Base-by-base conservation (phyloP, 176 grass and related monocot genomes). In the Olyra latifolia region DNA sequence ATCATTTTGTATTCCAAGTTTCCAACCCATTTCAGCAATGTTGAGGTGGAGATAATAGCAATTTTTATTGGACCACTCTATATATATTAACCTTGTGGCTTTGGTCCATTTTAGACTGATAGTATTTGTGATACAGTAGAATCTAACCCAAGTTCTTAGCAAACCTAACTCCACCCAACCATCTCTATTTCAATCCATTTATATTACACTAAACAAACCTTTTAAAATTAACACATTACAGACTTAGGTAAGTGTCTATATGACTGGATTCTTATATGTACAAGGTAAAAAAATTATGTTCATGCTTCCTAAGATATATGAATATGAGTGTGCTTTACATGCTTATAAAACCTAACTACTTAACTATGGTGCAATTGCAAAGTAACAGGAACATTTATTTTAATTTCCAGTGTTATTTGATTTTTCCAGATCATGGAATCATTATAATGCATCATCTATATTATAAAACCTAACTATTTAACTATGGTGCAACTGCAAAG, bases 1-100 rank as follows among this genome's bases (percentile, higher is more conserved):
- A 24, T 53, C 71, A 53, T 53, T 79, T 79, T 8, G 6, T 79
- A 14, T 52, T 39, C 62, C n/a, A n/a, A n/a, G n/a, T n/a, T n/a
- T n/a, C n/a, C 8, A 55, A 28, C 9, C 7, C 47, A 54, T 65
- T 53, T 54, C 62, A 79, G 38, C 29, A 43, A 54, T 43, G 22
- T 55, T 52, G 45, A 24, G 72, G 40, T 39, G 53, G 72, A 58
- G 22, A 75, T 75, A 59, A 72, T 71, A 17, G 45, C 15, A 9
- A 71, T 71, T 48, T 27, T 10, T 50, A 32, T 29, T 20, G 29
- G 46, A 27, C 46, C 23, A 58, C 56, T 25, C 10, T 25, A 32
- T 15, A 32, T 15, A 58, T 15, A 61, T 19, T 49, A 8, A 58
- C 35, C 22, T 40, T 75, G 15, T 75, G 53, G 4, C n/a, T 17